Base-by-base conservation (phyloP, 73 alveolate species). In the Uronychia binucleata region DNA sequence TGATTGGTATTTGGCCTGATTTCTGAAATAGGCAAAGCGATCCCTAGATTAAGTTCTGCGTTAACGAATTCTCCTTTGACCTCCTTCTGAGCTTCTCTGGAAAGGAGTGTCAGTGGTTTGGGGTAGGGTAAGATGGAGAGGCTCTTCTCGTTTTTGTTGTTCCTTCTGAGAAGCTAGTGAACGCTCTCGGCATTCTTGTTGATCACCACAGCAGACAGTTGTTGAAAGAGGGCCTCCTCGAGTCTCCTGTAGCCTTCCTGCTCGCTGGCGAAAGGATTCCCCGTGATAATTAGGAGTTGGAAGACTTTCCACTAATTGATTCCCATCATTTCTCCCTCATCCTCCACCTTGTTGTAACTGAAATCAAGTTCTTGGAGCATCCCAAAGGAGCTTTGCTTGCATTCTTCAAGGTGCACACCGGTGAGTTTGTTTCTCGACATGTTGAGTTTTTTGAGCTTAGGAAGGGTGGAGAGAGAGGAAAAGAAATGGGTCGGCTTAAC, bases 211-310 rank as follows among this genome's bases (percentile, higher is more conserved):
- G 93, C 94, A 0, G 95, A 93, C 31, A 89, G 85, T 8, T 58
- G 79, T 26, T 34, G 79, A 8, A 74, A 26, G 31, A 92, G 28
- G 0, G 57, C 89, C 19, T 86, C 78, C 77, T 92, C 95, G 0
- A 92, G 88, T 30, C 58, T 79, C 30, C 28, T 0, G 67, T 84
- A 89, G 13, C 35, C 83, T 35, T 67, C 80, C 32, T 81, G 82
- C 0, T 86, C 90, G 27, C 78, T 46, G 14, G 95, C 95, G 26
- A 92, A 83, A 1, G 97, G 97, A 78, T 92, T 92, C 25, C 94
- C 94, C 5, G 97, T 89, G 30, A 92, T 89, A 58, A 87, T 80
- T 1, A 92, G 86, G 1, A 87, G 1, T 81, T 84, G 88, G 0
- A 92, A 75, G 57, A 75, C 60, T 35, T 84, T 85, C 31, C 89